Evolutionary conservation across 2,329 filamentous ascomycete genomes (phyloP).

Genomic region (Dendrostoma leiphaemia): DNA sequence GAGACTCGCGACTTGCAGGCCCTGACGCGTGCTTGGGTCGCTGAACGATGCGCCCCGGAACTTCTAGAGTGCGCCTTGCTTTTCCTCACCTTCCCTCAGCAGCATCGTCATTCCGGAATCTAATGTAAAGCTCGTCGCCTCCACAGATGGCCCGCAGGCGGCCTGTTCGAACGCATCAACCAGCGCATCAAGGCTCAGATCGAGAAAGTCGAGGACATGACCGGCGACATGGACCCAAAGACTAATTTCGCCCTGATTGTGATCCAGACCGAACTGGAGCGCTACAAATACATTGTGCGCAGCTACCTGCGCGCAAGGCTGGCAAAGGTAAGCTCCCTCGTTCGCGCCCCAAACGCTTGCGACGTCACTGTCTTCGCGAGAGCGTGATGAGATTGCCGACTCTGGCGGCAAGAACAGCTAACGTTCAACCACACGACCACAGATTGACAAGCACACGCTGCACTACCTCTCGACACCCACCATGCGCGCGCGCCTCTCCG

Average conservation of each 20-base stretch:
- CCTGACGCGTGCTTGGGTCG: constrained; percentile 88
- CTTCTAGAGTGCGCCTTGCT: constrained; percentile 65
- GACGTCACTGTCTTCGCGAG: no score
- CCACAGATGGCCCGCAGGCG: constrained; percentile 61
- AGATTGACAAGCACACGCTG: constrained; percentile 76
- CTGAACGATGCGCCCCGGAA: constrained; percentile 86
- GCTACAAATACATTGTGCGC: constrained; percentile 87
- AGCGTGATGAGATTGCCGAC: background rate
- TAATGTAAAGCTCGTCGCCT: background rate
- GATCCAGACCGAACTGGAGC: constrained; percentile 91
- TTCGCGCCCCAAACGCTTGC: no score
- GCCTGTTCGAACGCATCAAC: constrained; percentile 80
- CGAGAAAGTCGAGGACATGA: constrained; percentile 53
- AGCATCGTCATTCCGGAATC: constrained; percentile 19
- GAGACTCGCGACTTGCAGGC: constrained; percentile 78
- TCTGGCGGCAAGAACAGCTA: background rate
- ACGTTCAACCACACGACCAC: constrained; percentile 1
- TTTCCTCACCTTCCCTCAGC: background rate
- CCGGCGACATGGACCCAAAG: constrained; percentile 82
- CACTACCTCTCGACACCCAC: constrained; percentile 64
- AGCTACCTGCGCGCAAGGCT: constrained; percentile 82
- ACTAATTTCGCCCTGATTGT: constrained; percentile 93
- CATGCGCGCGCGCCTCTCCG: constrained; percentile 64
- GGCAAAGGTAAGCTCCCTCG: constrained; percentile 75
- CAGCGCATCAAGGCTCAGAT: constrained; percentile 48